phyloP scores from a whole-genome alignment of 768 basidiomycete genomes.

The Trametes cinnabarina region DNA sequence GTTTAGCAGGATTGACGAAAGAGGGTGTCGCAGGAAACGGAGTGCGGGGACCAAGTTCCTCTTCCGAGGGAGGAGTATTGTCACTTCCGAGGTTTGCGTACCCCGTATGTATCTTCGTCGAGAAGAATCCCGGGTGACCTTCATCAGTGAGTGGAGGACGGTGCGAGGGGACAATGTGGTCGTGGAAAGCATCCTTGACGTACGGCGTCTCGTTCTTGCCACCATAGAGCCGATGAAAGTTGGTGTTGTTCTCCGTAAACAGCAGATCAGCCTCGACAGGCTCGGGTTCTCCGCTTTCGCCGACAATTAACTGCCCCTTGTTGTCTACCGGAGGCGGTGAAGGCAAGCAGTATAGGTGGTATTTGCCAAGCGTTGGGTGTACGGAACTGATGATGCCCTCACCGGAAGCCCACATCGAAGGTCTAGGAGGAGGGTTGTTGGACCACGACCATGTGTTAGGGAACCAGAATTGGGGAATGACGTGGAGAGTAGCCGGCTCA shows the following conservation, averaged over 20 bases:
- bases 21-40: slow-evolving; percentile 50
- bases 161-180: slow-evolving; percentile 89
- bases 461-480: slow-evolving; percentile 96
- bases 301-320: slow-evolving; percentile 48
- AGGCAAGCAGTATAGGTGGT: slow-evolving; percentile 83
- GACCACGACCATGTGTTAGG: slow-evolving; percentile 99
- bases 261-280: slow-evolving; percentile 80
- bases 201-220: slow-evolving; percentile 80
- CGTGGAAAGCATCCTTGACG: slow-evolving; percentile 98
- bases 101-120: slow-evolving; percentile 42
- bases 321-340: slow-evolving; percentile 88
- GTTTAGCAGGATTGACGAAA: slow-evolving; percentile 84
- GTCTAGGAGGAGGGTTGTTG: slow-evolving; percentile 61
- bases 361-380: slow-evolving; percentile 74
- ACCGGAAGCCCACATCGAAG: slow-evolving; percentile 53
- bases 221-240: slow-evolving; percentile 87
- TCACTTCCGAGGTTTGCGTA: slow-evolving; percentile 16
- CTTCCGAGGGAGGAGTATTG: slow-evolving; percentile 40
- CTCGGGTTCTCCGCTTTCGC: slow-evolving; percentile 46
- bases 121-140: slow-evolving; percentile 37
- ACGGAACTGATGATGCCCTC: slow-evolving; percentile 66
- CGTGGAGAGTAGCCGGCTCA: slow-evolving; percentile 88
- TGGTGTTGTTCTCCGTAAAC: slow-evolving; percentile 98
- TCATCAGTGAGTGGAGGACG: slow-evolving; percentile 56
- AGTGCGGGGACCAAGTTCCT: slow-evolving; percentile 52